phyloP scores from a whole-genome alignment of 2,329 filamentous ascomycete species.

The Diaporthe australafricana region DNA sequence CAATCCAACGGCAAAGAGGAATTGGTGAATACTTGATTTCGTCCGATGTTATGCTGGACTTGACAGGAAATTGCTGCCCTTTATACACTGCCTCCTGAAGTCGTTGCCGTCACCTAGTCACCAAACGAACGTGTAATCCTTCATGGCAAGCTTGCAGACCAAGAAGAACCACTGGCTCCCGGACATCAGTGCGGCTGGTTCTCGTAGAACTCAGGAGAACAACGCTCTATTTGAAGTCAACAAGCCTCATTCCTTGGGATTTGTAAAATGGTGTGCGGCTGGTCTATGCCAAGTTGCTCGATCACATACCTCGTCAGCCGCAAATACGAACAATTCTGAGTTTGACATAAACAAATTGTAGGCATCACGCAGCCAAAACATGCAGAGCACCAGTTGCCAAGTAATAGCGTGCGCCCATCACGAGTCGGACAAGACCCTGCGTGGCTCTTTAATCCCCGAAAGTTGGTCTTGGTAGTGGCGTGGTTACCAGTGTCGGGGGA shows the following conservation, averaged over 20 bases:
- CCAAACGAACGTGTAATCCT: not conserved
- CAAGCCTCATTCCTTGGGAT: not conserved
- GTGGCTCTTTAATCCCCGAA: slow-evolving; percentile 1
- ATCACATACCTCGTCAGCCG: not conserved
- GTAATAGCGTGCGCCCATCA: not conserved
- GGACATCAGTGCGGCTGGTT: not conserved
- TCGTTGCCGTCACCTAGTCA: not conserved
- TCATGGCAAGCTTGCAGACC: not conserved
- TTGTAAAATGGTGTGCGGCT: slow-evolving; percentile 2
- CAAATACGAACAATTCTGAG: slow-evolving; percentile 10
- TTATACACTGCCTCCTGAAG: not conserved
- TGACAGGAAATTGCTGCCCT: not conserved
- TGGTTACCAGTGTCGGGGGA: not conserved
- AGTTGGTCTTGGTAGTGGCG: not conserved
- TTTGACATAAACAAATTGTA: not conserved
- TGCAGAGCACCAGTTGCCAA: not conserved
- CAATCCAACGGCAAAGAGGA: not conserved
- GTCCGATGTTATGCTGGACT: not conserved
- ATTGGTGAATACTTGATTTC: not conserved
- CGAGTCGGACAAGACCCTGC: slow-evolving; percentile 7
- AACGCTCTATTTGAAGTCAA: not conserved
- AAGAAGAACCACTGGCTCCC: slow-evolving; percentile 8
- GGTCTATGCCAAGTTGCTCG: not conserved
- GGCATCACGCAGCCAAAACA: not conserved
- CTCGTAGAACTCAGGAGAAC: not conserved